phyloP scores from a whole-genome alignment of 2,329 filamentous ascomycete species.

The Fusarium algeriense region DNA sequence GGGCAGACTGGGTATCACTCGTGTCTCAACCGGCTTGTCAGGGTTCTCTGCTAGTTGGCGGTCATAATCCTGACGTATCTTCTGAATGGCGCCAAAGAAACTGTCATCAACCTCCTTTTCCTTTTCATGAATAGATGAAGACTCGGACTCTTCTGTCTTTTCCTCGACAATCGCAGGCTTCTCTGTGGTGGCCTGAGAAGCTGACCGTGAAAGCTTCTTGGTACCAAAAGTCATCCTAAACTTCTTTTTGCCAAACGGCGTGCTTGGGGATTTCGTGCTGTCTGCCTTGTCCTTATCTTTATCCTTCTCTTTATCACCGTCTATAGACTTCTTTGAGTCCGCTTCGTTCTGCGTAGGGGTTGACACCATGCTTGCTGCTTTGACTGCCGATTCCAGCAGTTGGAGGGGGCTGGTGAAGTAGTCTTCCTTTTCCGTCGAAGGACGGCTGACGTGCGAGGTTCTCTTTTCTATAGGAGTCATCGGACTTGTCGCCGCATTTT shows the following conservation, averaged over 20 bases:
- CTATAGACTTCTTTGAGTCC: conserved; percentile 63
- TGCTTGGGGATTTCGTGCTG: conserved; percentile 69
- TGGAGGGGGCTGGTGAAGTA: conserved; percentile 79
- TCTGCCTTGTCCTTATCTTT: conserved; percentile 61
- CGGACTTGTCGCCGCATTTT: conserved; percentile 59
- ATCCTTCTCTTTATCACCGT: conserved; percentile 60
- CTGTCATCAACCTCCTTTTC: conserved; percentile 81
- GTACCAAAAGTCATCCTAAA: conserved; percentile 86
- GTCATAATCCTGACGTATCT: conserved; percentile 79
- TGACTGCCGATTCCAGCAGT: conserved; percentile 60
- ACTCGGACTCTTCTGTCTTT: conserved; percentile 76
- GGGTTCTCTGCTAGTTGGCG: conserved; percentile 70
- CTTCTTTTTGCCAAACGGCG: conserved; percentile 87
- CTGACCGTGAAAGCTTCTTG: conserved; percentile 83
- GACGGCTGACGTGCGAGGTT: conserved; percentile 67
- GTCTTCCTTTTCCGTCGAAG: conserved; percentile 76
- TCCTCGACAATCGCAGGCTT: conserved; percentile 82
- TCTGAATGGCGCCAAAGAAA: conserved; percentile 78
- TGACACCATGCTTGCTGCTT: conserved; percentile 61
- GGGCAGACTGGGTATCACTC: conserved; percentile 75
- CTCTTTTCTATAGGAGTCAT: conserved; percentile 66
- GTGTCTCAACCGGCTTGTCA: conserved; percentile 68
- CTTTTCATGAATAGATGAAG: conserved; percentile 75
- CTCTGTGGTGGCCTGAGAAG: conserved; percentile 69
- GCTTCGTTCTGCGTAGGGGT: conserved; percentile 61